phyloP scores from a whole-genome alignment of 116 monocot species.

The Zostera marina region DNA sequence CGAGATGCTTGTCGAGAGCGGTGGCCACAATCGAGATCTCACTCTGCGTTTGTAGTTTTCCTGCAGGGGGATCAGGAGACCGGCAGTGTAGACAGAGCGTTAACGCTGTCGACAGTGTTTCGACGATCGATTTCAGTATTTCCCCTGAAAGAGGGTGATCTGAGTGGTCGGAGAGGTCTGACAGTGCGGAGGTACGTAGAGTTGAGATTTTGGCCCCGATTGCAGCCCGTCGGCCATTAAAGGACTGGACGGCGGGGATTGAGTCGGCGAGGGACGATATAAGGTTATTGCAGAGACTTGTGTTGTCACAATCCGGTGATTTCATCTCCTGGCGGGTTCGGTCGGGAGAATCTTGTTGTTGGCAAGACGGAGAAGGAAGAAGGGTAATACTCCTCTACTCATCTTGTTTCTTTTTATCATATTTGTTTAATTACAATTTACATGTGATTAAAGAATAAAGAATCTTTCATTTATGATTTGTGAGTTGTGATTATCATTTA shows the following conservation, averaged over 20 bases:
- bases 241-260: constrained; percentile 27
- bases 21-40: constrained; percentile 39
- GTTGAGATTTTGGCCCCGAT: constrained; percentile 27
- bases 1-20: constrained; percentile 29
- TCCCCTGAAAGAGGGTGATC: constrained; percentile 20
- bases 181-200: constrained; percentile 21
- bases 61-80: constrained; percentile 28
- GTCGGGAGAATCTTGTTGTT: no score
- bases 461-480: no score
- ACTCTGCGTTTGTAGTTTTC: constrained; percentile 64
- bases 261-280: constrained; percentile 25
- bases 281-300: constrained; percentile 16
- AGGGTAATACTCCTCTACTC: not conserved
- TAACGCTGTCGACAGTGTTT: constrained; percentile 24
- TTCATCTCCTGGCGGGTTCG: not conserved
- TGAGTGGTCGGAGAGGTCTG: constrained; percentile 7
- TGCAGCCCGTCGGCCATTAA: constrained; percentile 36
- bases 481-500: no score
- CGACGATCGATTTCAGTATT: constrained; percentile 33
- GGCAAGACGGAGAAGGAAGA: not conserved
- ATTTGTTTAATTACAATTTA: no score
- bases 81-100: constrained; percentile 28
- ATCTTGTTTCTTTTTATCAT: no score
- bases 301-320: constrained; percentile 6
- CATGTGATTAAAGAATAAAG: no score